These are phyloP conservation scores for Malassezia psittaci DNA, from an alignment of 1,284 basidiomycete genomes.

Conservation along the genomic window DNA sequence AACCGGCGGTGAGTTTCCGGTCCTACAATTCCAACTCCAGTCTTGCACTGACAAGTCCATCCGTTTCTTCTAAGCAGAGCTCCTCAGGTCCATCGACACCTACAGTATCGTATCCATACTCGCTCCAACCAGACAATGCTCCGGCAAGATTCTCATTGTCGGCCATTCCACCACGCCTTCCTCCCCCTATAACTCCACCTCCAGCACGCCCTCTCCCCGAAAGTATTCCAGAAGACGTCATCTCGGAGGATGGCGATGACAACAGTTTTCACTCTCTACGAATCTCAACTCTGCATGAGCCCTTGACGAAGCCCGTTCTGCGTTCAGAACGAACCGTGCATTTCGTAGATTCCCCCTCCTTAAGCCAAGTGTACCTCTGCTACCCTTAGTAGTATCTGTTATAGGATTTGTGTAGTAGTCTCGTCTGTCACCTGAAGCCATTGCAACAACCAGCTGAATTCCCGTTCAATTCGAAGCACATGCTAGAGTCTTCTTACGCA, in stretches of 20 bases:
- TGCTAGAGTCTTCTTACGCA: no score
- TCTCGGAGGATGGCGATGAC: not conserved
- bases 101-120: not conserved
- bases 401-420: no score
- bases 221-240: not conserved
- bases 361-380: no score
- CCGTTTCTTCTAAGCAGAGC: not conserved
- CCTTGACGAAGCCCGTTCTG: not conserved
- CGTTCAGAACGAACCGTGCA: not conserved
- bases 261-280: not conserved
- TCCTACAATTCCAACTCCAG: no score
- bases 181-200: not conserved
- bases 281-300: not conserved
- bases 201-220: not conserved
- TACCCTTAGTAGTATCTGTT: no score
- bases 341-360: not conserved
- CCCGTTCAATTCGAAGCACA: no score
- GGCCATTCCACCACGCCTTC: not conserved
- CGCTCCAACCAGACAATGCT: not conserved
- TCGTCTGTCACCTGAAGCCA: no score
- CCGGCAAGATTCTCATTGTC: not conserved
- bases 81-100: not conserved
- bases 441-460: no score
- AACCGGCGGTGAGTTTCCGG: no score
- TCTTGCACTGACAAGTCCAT: no score